Conservation (phyloP, 345 rosid genomes). For the Citrus mangshanensis region DNA sequence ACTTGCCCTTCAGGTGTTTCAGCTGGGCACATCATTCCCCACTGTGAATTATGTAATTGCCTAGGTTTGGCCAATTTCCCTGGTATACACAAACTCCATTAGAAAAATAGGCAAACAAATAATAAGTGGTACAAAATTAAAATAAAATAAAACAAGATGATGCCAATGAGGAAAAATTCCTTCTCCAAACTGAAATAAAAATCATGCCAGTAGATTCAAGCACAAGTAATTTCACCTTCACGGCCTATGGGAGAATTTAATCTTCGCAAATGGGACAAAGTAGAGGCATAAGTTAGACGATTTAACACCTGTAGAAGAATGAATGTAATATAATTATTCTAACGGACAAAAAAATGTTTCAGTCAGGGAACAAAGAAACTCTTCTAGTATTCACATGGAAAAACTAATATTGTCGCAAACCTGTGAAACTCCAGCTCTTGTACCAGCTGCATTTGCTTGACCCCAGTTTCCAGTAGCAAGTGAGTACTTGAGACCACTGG, state of each 20-base stretch:
- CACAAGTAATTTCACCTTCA: conserved; percentile 63
- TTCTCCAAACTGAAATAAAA: conserved; percentile 10
- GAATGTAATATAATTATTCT: conserved; percentile 3
- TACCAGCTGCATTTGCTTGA: conserved; percentile 98
- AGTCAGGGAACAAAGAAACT: not conserved
- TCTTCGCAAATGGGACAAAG: conserved; percentile 92
- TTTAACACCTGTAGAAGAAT: conserved; percentile 62
- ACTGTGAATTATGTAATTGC: conserved; percentile 97
- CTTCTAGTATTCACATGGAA: not conserved
- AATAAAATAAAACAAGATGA: not conserved
- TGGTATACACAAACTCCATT: conserved; percentile 28
- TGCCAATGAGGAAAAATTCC: not conserved
- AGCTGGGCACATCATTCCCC: conserved; percentile 99
- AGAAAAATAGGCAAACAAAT: conserved; percentile 1
- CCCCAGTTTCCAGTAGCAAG: conserved; percentile 99
- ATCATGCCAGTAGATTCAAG: not conserved
- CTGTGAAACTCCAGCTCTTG: conserved; percentile 99
- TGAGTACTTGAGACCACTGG: conserved; percentile 95
- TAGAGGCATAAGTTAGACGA: conserved; percentile 94
- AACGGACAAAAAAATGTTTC: not conserved
- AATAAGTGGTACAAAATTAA: not conserved
- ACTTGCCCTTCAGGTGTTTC: conserved; percentile 99
- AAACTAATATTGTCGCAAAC: conserved; percentile 31
- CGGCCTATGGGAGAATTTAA: conserved; percentile 98
- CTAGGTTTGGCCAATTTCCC: conserved; percentile 99